These are phyloP conservation scores for Filobasidium uniguttulatum DNA, from an alignment of 1,284 basidiomycete genomes.

Conservation along the genomic window DNA sequence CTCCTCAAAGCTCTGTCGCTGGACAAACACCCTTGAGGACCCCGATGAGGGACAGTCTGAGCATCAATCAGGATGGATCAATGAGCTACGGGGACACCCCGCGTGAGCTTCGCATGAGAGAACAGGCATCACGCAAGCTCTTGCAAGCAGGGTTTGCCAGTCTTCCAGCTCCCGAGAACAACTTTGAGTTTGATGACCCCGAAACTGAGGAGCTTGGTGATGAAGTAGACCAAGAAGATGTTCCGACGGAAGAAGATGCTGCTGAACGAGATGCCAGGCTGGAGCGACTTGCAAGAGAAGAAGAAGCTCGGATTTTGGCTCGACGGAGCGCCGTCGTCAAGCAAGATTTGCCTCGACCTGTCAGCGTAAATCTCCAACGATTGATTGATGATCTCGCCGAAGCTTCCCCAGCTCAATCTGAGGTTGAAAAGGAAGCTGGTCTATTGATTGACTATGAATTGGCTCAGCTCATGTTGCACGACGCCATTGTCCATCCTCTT, in stretches of 20 bases:
- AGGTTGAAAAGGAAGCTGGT: slow-evolving; percentile 41
- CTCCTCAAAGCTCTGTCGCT: slow-evolving; percentile 47
- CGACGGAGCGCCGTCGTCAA: slow-evolving; percentile 72
- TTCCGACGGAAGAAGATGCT: slow-evolving; percentile 64
- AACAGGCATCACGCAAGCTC: slow-evolving; percentile 52
- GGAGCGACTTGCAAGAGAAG: slow-evolving; percentile 56
- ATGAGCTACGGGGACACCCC: slow-evolving; percentile 53
- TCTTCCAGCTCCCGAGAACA: slow-evolving; percentile 88
- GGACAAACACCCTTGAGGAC: slow-evolving; percentile 72
- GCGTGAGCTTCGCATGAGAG: slow-evolving; percentile 53
- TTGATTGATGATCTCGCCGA: slow-evolving; percentile 47
- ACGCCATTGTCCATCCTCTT: slow-evolving; percentile 73
- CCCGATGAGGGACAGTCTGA: slow-evolving; percentile 77
- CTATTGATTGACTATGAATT: slow-evolving; percentile 67
- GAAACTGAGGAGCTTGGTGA: slow-evolving; percentile 52
- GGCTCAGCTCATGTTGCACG: slow-evolving; percentile 66
- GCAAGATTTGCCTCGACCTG: slow-evolving; percentile 69
- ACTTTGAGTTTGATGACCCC: slow-evolving; percentile 87
- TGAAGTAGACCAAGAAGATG: slow-evolving; percentile 36
- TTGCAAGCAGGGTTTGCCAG: slow-evolving; percentile 68
- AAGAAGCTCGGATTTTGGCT: slow-evolving; percentile 61
- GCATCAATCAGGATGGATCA: slow-evolving; percentile 62
- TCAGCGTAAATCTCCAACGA: slow-evolving; percentile 57
- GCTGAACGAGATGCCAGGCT: slow-evolving; percentile 77
- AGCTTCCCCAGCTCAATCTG: slow-evolving; percentile 19